A percentile compares a stretch with the other conserved stretches of the same genome.
Evolutionary conservation across 129 eudicot genomes (phyloP).

Genomic region (Artemisia annua): DNA sequence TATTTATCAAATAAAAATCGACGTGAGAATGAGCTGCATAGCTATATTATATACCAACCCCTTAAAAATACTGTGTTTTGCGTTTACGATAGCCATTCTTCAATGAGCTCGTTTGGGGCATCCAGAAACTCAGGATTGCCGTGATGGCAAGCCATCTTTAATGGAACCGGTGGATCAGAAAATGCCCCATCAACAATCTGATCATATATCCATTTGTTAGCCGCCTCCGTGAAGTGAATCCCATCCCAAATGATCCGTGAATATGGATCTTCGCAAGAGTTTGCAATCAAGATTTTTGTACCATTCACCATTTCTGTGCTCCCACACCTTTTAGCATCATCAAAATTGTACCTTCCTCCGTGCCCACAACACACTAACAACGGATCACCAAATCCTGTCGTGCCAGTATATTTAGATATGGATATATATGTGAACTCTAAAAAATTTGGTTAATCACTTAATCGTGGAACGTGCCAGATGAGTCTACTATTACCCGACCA

Average conservation of each 20-base stretch:
- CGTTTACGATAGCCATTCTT: no score
- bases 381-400: constrained; percentile 10
- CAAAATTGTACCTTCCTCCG: neutral
- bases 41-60: no score
- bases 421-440: no score
- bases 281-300: constrained; percentile 40
- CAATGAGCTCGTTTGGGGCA: no score
- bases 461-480: neutral
- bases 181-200: constrained; percentile 57
- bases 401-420: no score
- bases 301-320: constrained; percentile 46
- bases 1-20: no score
- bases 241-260: constrained; percentile 66
- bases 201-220: constrained; percentile 71
- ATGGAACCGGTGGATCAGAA: constrained; percentile 61
- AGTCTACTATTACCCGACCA: neutral
- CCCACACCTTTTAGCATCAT: constrained; percentile 55
- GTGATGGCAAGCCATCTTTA: constrained; percentile 44
- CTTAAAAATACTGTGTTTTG: no score
- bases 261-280: constrained; percentile 58
- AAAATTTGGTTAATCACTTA: no score
- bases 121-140: no score
- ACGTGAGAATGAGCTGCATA: no score
- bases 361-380: no score
- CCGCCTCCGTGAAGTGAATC: constrained; percentile 76